phyloP scores from a whole-genome alignment of 1,284 basidiomycete genomes.

The Mrakiaceae sp. region DNA sequence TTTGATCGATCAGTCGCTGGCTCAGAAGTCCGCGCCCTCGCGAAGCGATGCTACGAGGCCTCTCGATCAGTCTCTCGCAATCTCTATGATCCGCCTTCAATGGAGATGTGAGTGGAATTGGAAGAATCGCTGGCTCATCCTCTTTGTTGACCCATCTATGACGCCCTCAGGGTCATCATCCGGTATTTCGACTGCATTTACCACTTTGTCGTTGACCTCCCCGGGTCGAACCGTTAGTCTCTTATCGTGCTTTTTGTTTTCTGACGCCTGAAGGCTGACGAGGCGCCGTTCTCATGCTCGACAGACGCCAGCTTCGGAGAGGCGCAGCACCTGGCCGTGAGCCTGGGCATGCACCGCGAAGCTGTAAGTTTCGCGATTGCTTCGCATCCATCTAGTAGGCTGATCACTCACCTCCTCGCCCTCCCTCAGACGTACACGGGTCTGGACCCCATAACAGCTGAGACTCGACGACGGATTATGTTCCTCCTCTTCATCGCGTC shows the following conservation, averaged over 20 bases:
- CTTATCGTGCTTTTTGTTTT: too few relatives aligned
- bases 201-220: constrained; percentile 39
- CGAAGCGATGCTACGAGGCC: constrained; percentile 64
- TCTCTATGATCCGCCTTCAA: constrained; percentile 64
- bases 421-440: constrained; percentile 15
- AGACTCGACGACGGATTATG: constrained; percentile 66
- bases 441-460: constrained; percentile 61
- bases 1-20: constrained; percentile 46
- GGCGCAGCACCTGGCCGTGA: constrained; percentile 18
- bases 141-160: neutral
- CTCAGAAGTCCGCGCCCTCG: constrained; percentile 59
- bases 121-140: too few relatives aligned
- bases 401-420: neutral
- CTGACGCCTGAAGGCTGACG: too few relatives aligned
- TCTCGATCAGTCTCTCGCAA: constrained; percentile 63
- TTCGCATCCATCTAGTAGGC: neutral
- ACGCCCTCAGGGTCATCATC: constrained; percentile 56
- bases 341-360: constrained; percentile 21
- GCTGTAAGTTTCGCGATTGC: constrained; percentile 17
- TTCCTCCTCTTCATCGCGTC: constrained; percentile 79
- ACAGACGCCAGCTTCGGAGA: constrained; percentile 13
- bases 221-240: constrained; percentile 2
- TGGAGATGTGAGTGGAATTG: neutral
- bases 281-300: neutral
- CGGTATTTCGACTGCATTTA: constrained; percentile 72